These are phyloP conservation scores for Diaporthe citri DNA, from an alignment of 2,329 filamentous ascomycete genomes.

Conservation along the genomic window DNA sequence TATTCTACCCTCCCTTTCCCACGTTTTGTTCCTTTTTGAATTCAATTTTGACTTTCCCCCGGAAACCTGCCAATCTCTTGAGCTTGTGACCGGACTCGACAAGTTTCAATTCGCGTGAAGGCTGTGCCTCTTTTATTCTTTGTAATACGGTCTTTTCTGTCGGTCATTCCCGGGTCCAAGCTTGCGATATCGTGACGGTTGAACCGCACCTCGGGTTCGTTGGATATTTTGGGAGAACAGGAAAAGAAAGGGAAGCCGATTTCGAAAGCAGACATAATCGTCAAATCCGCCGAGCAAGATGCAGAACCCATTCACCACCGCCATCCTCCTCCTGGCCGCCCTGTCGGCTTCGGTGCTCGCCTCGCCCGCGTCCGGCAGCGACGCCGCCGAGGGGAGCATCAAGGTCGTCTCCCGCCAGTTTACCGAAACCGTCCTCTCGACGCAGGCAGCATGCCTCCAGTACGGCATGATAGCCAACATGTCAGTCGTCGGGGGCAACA, in stretches of 20 bases:
- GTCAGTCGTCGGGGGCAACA: conserved; percentile 59
- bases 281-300: conserved; percentile 11
- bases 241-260: neutral
- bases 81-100: conserved; percentile 15
- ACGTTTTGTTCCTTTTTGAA: neutral
- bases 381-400: conserved; percentile 9
- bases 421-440: neutral
- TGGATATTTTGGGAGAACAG: neutral
- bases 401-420: conserved; percentile 33
- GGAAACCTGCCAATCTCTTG: conserved; percentile 28
- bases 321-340: conserved; percentile 33
- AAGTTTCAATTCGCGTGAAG: conserved; percentile 31
- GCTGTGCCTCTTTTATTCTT: conserved; percentile 34
- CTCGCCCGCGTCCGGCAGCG: conserved; percentile 16
- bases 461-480: conserved; percentile 61
- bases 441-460: conserved; percentile 51
- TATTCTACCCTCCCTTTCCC: conserved; percentile 19
- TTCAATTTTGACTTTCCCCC: conserved; percentile 24
- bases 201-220: conserved; percentile 25
- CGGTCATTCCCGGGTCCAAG: neutral
- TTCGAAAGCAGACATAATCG: neutral
- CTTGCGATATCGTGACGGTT: conserved; percentile 23
- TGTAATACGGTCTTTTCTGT: conserved; percentile 30
- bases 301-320: conserved; percentile 32
- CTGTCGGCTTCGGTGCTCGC: conserved; percentile 30